Conservation (phyloP, 305 asterid genomes). For the Withania somnifera region DNA sequence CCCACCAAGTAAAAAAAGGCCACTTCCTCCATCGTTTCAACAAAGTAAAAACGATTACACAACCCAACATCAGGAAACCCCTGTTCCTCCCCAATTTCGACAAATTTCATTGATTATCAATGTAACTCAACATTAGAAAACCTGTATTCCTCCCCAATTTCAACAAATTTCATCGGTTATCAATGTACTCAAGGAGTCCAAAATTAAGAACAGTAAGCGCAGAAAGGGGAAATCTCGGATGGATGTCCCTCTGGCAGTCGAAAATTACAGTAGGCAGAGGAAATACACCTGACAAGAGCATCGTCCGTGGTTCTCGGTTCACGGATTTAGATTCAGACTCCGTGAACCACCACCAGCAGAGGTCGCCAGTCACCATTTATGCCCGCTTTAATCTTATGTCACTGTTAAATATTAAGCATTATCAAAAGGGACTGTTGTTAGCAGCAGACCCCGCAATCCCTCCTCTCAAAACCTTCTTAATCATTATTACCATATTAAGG, state of each 20-base stretch:
- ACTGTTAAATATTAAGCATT: slow-evolving; percentile 37
- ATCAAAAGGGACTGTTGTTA: slow-evolving; percentile 60
- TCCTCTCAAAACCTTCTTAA: slow-evolving; percentile 28
- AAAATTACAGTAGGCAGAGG: slow-evolving; percentile 4
- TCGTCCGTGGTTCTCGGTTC: slow-evolving; percentile 57
- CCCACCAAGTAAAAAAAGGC: too few species aligned
- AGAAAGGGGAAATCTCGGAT: slow-evolving; percentile 12
- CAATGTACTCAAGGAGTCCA: slow-evolving; percentile 31
- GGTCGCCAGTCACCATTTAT: slow-evolving; percentile 58
- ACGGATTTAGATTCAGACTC: slow-evolving; percentile 60
- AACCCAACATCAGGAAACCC: too few species aligned
- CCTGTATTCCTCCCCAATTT: too few species aligned
- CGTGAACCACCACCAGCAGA: slow-evolving; percentile 58
- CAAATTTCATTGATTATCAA: too few species aligned
- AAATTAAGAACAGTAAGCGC: slow-evolving; percentile 26
- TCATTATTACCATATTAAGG: slow-evolving; percentile 52
- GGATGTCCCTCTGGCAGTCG: neutral
- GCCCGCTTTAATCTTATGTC: slow-evolving; percentile 51
- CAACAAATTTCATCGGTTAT: too few species aligned
- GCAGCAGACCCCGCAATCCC: slow-evolving; percentile 44
- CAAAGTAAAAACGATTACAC: too few species aligned
- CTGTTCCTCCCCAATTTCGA: too few species aligned
- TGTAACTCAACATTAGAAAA: too few species aligned
- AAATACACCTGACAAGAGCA: neutral
- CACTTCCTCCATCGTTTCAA: too few species aligned